Evolutionary conservation across 306 rosid genomes (phyloP).

Genomic region (Corylus americana): DNA sequence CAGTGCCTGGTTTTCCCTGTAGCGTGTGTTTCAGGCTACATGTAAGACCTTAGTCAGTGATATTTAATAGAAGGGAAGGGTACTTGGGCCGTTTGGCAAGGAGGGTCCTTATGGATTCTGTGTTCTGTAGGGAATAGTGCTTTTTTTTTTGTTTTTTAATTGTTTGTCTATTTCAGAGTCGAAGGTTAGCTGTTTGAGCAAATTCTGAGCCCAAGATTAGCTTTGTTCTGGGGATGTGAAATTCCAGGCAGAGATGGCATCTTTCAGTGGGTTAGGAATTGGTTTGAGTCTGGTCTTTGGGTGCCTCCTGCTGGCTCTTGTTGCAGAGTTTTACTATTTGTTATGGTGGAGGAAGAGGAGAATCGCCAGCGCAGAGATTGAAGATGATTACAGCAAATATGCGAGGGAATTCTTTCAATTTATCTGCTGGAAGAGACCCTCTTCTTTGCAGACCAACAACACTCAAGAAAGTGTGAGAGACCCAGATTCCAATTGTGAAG

Average conservation of each 20-base stretch:
- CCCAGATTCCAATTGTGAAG: slow-evolving; percentile 36
- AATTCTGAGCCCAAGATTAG: background rate
- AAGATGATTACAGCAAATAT: slow-evolving; percentile 41
- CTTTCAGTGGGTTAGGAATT: slow-evolving; percentile 60
- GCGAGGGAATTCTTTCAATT: slow-evolving; percentile 49
- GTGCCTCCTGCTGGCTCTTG: slow-evolving; percentile 53
- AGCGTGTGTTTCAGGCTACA: slow-evolving; percentile 40
- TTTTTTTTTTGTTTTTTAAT: background rate
- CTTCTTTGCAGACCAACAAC: slow-evolving; percentile 13
- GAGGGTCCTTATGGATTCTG: slow-evolving; percentile 26
- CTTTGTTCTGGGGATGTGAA: slow-evolving; percentile 44
- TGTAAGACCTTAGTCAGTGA: slow-evolving; percentile 21
- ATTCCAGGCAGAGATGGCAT: slow-evolving; percentile 35
- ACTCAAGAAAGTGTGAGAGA: slow-evolving; percentile 22
- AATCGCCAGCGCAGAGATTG: slow-evolving; percentile 50
- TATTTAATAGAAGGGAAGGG: slow-evolving; percentile 26
- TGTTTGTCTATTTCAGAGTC: background rate
- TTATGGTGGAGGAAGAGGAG: slow-evolving; percentile 77
- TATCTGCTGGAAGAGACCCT: slow-evolving; percentile 49
- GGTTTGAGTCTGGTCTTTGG: slow-evolving; percentile 70
- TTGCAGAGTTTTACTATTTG: slow-evolving; percentile 78
- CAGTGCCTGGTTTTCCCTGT: slow-evolving; percentile 5
- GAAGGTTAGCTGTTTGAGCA: too few relatives aligned
- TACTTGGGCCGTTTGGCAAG: slow-evolving; percentile 1
- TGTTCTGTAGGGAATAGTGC: background rate